Base-by-base conservation (phyloP, 2,329 filamentous ascomycete genomes). In the Claviceps paspali region DNA sequence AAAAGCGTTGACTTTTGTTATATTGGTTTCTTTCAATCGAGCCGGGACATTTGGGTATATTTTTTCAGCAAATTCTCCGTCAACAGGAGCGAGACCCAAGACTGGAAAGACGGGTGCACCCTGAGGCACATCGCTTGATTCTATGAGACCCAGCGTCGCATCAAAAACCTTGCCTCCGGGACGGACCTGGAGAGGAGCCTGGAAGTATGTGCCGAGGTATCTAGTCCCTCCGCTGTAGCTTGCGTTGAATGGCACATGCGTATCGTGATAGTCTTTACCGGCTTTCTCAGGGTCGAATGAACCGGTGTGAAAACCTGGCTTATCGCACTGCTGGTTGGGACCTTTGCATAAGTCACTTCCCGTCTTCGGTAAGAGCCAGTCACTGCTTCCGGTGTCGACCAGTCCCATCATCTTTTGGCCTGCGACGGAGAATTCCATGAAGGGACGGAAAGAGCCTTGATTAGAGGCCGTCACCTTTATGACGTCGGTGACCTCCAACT, bases 361-460 rank as follows among this genome's bases (percentile, higher is more conserved):
- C 4, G 27, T 36, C 18, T 6, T 15, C 4, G 38, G 38, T 1
- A 35, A 24, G 5, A 17, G 18, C 6, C 34, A 28, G 18, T 40
- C 33, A 17, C 33, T 29, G 22, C 33, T 36, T 6, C 38, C 38
- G 6, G 38, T 40, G 11, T 40, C 38, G 15, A 40, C 31, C 5
- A 40, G 30, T 17, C 15, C 38, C 14, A 5, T 32, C 10, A 40
- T 22, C 3, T 3, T 11, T 14, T 40, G 38, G 2, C 15, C 29
- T 9, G 27, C 38, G 10, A 40, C 19, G 9, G 22, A 1, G 34
- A 36, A 40, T 8, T 40, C 34, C 17, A 40, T 29, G 28, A 40
- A 32, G 4, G 33, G 38, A n/a, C 35, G 23, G 15, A 38, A 41
- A 21, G 15, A 15, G 12, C 33, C 33, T 18, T 35, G 24, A 3